phyloP scores from a whole-genome alignment of 2,329 filamentous ascomycete species.

The Thielaviopsis populi region DNA sequence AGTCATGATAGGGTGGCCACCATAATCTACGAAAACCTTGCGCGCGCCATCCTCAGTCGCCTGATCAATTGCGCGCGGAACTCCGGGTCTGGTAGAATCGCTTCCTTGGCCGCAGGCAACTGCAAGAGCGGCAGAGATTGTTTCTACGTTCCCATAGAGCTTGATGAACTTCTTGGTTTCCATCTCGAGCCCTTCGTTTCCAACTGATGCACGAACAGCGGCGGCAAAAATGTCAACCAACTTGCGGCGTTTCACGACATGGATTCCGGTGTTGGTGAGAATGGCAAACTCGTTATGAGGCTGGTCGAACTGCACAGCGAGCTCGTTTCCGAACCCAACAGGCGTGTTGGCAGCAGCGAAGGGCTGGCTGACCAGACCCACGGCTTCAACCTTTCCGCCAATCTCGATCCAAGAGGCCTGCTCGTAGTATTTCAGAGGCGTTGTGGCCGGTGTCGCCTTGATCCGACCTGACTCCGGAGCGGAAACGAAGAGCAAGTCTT shows the following conservation, averaged over 20 bases:
- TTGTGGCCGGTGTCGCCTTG: slow-evolving; percentile 39
- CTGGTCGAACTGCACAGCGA: slow-evolving; percentile 89
- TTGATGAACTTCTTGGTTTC: slow-evolving; percentile 74
- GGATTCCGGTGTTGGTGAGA: slow-evolving; percentile 79
- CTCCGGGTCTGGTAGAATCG: slow-evolving; percentile 49
- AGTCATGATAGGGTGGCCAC: slow-evolving; percentile 70
- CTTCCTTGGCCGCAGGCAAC: slow-evolving; percentile 90
- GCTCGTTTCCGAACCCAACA: slow-evolving; percentile 79
- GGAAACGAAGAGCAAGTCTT: slow-evolving; percentile 65
- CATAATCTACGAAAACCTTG: slow-evolving; percentile 80
- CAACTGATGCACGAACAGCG: slow-evolving; percentile 55
- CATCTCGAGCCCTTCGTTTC: slow-evolving; percentile 65
- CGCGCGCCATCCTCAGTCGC: slow-evolving; percentile 73
- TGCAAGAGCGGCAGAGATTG: slow-evolving; percentile 76
- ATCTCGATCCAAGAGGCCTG: slow-evolving; percentile 67
- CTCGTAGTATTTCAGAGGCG: slow-evolving; percentile 54
- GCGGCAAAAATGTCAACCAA: slow-evolving; percentile 87
- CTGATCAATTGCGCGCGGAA: slow-evolving; percentile 65
- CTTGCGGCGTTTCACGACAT: slow-evolving; percentile 67
- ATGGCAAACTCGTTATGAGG: slow-evolving; percentile 72
- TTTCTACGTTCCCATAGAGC: slow-evolving; percentile 77
- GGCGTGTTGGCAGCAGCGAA: slow-evolving; percentile 55
- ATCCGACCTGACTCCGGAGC: slow-evolving; percentile 82
- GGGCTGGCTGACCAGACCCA: slow-evolving; percentile 59
- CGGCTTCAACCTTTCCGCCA: slow-evolving; percentile 56